These are phyloP conservation scores for Parastagonospora nodorum DNA, from an alignment of 2,329 filamentous ascomycete genomes.

Conservation along the genomic window DNA sequence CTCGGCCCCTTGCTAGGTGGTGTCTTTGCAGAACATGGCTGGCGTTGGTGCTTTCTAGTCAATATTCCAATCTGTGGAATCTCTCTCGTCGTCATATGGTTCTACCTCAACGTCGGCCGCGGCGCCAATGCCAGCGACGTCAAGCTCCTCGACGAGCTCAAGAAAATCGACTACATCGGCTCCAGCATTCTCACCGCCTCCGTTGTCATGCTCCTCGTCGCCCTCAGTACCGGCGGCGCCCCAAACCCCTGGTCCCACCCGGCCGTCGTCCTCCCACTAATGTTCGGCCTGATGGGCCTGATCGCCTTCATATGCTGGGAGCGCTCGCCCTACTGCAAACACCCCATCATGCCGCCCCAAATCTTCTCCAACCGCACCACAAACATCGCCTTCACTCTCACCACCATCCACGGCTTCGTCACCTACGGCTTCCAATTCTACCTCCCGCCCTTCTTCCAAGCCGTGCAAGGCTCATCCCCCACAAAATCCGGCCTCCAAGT, in stretches of 20 bases:
- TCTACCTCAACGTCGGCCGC: constrained; percentile 36
- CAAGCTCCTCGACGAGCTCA: constrained; percentile 19
- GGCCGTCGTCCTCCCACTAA: constrained; percentile 50
- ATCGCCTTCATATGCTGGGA: constrained; percentile 49
- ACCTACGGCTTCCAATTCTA: constrained; percentile 35
- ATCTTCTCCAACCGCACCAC: constrained; percentile 54
- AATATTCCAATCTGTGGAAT: constrained; percentile 41
- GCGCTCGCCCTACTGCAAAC: constrained; percentile 29
- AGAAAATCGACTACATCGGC: constrained; percentile 52
- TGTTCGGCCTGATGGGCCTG: constrained; percentile 51
- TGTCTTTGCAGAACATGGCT: constrained; percentile 42
- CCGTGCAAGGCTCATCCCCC: constrained; percentile 26
- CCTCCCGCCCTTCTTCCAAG: constrained; percentile 38
- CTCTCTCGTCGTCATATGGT: constrained; percentile 31
- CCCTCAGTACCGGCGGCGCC: constrained; percentile 53
- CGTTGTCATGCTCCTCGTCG: constrained; percentile 49
- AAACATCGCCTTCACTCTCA: constrained; percentile 41
- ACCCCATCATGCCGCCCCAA: constrained; percentile 48
- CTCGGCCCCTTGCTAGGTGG: constrained; percentile 40
- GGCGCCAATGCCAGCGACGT: constrained; percentile 16
- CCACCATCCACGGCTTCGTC: constrained; percentile 37
- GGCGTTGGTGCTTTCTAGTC: constrained; percentile 55
- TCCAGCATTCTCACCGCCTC: constrained; percentile 50
- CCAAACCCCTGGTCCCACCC: constrained; percentile 50
- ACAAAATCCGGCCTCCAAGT: constrained; percentile 32